Evolutionary conservation across 2,329 filamentous ascomycete species (phyloP), one percentile per base, ranked within the genome.

Genomic region (Monilinia aucupariae): DNA sequence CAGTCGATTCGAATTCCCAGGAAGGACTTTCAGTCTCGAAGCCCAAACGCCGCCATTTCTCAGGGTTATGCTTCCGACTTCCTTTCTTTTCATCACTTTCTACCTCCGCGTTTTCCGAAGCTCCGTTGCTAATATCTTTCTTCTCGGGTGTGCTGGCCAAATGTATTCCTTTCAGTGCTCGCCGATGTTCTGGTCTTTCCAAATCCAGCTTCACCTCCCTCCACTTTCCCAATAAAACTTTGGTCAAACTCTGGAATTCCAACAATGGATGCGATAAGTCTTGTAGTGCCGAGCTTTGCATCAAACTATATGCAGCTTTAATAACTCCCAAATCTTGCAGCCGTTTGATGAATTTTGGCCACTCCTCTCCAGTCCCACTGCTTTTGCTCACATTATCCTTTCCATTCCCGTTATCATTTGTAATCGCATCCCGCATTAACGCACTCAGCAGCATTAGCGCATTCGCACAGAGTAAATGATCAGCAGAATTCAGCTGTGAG

Each of bases 401-500:
- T 47, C 51, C 43, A 20, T 56, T 30, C 2, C 60, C 60, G 50
- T 81, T 80, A 59, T 93, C 90, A 71, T 84, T 87, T 34, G 89
- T 89, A 59, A 97, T 86, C 6, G 92, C 90, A 75, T 99, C 94
- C 59, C 94, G 85, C 79, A 97, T 96, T 53, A 99, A 81, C 0
- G 93, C 91, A 74, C 99, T 99, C 75, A 99, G 91, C 63, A 99
- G 81, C 80, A 96, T 94, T 61, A 99, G 81, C 1, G 94, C 91
- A 77, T 97, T 97, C 67, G 92, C 93, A 77, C 94, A 97, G 37
- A 99, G 82, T 4, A 92, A 90, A 77, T 99, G 94, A 75, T 99
- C 94, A 52, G 92, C 93, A 22, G 92, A 96, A 65, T 92, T 91
- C 64, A 99, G 82, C 74, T 96, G 89, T 72, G 88, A 89, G 67